Evolutionary conservation across 768 basidiomycete genomes (phyloP).

Genomic region (Mycena metata): DNA sequence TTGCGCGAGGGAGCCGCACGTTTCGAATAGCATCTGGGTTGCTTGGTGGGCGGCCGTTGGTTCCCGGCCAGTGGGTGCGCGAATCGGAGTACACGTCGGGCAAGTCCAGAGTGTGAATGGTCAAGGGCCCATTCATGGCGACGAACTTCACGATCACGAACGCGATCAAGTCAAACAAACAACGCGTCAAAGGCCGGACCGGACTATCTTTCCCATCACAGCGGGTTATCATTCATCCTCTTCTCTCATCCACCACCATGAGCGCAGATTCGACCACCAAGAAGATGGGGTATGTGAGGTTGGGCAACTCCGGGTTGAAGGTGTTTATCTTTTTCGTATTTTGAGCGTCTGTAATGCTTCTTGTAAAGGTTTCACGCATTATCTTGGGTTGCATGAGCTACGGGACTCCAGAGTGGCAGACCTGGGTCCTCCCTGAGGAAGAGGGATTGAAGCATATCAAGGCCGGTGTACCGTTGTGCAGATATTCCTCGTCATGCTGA

Average conservation of each 20-base stretch:
- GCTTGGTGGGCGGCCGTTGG: slow-evolving; percentile 38
- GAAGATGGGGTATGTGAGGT: slow-evolving; percentile 21
- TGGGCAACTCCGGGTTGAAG: slow-evolving; percentile 25
- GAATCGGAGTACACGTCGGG: slow-evolving; percentile 55
- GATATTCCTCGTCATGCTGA: not conserved
- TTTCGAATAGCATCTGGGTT: slow-evolving; percentile 55
- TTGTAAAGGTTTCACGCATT: slow-evolving; percentile 34
- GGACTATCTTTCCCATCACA: no score
- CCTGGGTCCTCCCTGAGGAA: slow-evolving; percentile 54
- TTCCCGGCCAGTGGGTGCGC: slow-evolving; percentile 50
- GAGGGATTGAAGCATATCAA: slow-evolving; percentile 56
- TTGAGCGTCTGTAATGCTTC: no score
- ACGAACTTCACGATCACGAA: not conserved
- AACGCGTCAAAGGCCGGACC: not conserved
- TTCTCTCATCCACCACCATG: not conserved
- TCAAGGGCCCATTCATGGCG: slow-evolving; percentile 19
- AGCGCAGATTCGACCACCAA: not conserved
- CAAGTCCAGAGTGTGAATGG: slow-evolving; percentile 30
- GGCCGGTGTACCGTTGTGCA: not conserved
- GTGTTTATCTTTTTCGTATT: no score
- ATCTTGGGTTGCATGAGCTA: slow-evolving; percentile 47
- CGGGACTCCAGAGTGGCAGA: slow-evolving; percentile 36
- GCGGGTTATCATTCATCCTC: not conserved
- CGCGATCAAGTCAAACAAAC: slow-evolving; percentile 1
- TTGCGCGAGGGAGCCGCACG: slow-evolving; percentile 72